Percentiles rank a stretch among this genome's conserved stretches.
Conservation (phyloP, 305 asterid species). For the Fraxinus paxiana region DNA sequence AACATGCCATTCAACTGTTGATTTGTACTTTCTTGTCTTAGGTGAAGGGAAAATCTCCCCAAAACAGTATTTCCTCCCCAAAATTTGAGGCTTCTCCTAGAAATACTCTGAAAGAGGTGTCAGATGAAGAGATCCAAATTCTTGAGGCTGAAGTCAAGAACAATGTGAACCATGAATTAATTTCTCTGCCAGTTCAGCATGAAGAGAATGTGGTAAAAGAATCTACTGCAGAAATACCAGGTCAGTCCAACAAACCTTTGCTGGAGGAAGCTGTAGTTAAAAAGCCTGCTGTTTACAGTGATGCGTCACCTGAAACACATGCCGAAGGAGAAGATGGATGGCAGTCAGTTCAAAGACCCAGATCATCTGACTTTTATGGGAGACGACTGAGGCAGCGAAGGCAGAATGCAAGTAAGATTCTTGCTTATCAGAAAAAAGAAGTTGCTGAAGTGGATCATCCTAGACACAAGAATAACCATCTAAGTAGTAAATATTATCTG, state of each 20-base stretch:
- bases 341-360: slow-evolving; percentile 92
- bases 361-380: slow-evolving; percentile 72
- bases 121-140: slow-evolving; percentile 46
- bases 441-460: slow-evolving; percentile 61
- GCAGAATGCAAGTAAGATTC: slow-evolving; percentile 49
- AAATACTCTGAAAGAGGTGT: slow-evolving; percentile 40
- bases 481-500: slow-evolving; percentile 59
- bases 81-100: slow-evolving; percentile 44
- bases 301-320: slow-evolving; percentile 49
- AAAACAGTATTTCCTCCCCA: slow-evolving; percentile 42
- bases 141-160: slow-evolving; percentile 41
- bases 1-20: background rate
- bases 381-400: slow-evolving; percentile 74
- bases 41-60: slow-evolving; percentile 69
- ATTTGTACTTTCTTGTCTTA: slow-evolving; percentile 33
- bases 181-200: slow-evolving; percentile 39
- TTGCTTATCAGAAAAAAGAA: slow-evolving; percentile 71
- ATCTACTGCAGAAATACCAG: slow-evolving; percentile 35
- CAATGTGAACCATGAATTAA: slow-evolving; percentile 27
- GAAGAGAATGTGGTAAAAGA: slow-evolving; percentile 37
- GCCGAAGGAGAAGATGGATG: slow-evolving; percentile 93
- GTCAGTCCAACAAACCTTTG: slow-evolving; percentile 40
- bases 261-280: slow-evolving; percentile 33
- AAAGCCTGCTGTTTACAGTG: slow-evolving; percentile 33
- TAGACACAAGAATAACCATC: slow-evolving; percentile 57